Evolutionary conservation across 495 filamentous ascomycete species (phyloP), one percentile per base, ranked within the genome.

Genomic region (Tuber borchii): DNA sequence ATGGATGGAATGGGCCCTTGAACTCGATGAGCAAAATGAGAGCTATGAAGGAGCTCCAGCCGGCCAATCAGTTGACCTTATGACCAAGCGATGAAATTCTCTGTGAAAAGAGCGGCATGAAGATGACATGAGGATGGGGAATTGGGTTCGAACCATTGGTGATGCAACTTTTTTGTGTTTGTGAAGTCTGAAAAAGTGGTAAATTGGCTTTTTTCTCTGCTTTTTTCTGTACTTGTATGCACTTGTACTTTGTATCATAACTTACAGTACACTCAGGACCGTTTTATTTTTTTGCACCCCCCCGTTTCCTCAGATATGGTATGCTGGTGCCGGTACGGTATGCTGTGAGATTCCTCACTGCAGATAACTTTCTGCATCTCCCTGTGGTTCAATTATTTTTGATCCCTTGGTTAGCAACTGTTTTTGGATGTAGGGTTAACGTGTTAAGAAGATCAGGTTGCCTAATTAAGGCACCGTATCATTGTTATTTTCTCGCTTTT

Each of bases 321-420:
- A 48, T 3, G 19, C 34, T 37, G 34, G 34, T 16, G 8, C 4
- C 5, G 56, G 8, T 31, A 37, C 34, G 34, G 34, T 37, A 31
- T 65, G 56, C 56, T 65, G 56, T 65, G 14, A 65, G 56, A 34
- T 65, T 65, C 56, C 56, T 65, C 56, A 65, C 56, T 65, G 56
- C 56, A 65, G 56, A 34, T 5, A 65, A 65, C 26, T 16, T 65
- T 65, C 56, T 17, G 56, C 56, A 31, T 65, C 56, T n/a, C 14
- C 12, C 26, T 17, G 26, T 16, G 26, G 56, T 34, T 65, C 31
- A 12, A 61, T 16, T 1, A 31, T 61, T 65, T 65, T 65, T 34
- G 56, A 65, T 34, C 9, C 26, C 26, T 34, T 31, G 26, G 0
- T 65, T 12, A 4, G 56, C 14, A 8, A 37, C 26, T 34, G n/a